Evolutionary conservation across 2,329 filamentous ascomycete species (phyloP).

Genomic region (Neurospora sp.): DNA sequence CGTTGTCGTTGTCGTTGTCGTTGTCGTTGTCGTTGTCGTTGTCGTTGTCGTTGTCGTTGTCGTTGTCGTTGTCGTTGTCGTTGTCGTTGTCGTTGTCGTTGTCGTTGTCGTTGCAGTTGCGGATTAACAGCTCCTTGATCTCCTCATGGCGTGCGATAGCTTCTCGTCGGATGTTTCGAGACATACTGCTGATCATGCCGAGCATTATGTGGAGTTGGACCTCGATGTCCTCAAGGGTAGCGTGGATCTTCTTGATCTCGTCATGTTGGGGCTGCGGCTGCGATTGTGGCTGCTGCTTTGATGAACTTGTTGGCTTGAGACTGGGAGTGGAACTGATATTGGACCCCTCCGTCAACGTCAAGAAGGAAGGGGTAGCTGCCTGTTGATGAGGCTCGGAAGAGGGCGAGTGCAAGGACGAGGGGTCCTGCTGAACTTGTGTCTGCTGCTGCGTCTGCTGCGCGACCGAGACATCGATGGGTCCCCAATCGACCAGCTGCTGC

Average conservation of each 20-base stretch:
- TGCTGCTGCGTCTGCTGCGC: not conserved
- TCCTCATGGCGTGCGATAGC: not conserved
- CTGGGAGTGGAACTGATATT: not conserved
- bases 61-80: not conserved
- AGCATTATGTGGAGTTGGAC: not conserved
- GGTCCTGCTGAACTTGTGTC: not conserved
- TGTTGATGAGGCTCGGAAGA: not conserved
- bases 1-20: not conserved
- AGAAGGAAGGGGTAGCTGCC: not conserved
- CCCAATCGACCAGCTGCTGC: not conserved
- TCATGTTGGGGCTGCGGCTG: not conserved
- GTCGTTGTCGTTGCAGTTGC: not conserved
- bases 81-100: not conserved
- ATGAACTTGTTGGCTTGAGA: not conserved
- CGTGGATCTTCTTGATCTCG: not conserved
- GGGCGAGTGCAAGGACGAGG: not conserved
- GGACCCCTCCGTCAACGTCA: not conserved
- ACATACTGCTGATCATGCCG: not conserved
- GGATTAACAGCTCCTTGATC: not conserved
- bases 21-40: not conserved
- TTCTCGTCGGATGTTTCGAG: not conserved
- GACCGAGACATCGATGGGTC: not conserved
- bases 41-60: not conserved
- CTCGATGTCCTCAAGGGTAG: not conserved
- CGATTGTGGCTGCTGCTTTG: not conserved